Percentiles rank a stretch among this genome's conserved stretches.
These are phyloP conservation scores for Piper longum DNA, from an alignment of 164 flowering plant genomes.

Conservation along the genomic window DNA sequence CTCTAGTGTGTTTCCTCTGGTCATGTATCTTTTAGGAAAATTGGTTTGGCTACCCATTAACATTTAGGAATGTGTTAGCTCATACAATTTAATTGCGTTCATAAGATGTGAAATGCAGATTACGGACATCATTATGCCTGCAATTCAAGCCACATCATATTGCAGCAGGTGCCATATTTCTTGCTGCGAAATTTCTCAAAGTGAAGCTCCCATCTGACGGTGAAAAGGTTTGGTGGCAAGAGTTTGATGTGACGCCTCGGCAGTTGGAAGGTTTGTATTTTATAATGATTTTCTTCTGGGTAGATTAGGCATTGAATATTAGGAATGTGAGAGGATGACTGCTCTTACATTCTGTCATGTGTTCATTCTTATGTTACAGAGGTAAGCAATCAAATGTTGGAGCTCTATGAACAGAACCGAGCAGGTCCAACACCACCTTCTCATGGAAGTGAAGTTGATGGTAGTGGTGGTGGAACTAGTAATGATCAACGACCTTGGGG, in stretches of 20 bases:
- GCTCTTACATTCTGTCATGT: no score
- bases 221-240: no score
- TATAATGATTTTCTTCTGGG: background rate
- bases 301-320: background rate
- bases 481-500: background rate
- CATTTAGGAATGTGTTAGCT: background rate
- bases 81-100: background rate
- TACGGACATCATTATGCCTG: slow-evolving; percentile 35
- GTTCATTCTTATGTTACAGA: no score
- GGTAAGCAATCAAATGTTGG: no score
- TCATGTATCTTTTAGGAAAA: slow-evolving; percentile 87
- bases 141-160: no score
- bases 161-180: no score
- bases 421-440: no score
- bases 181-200: no score
- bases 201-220: no score
- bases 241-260: slow-evolving; percentile 68
- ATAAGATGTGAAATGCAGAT: slow-evolving; percentile 31
- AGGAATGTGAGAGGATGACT: background rate
- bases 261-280: slow-evolving; percentile 58
- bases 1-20: slow-evolving; percentile 68
- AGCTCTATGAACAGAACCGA: no score
- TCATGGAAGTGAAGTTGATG: no score
- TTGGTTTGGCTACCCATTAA: slow-evolving; percentile 38
- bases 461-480: no score